These are phyloP conservation scores for Pyropia haitanensis DNA, from an alignment of 23 red algal species.

Conservation along the genomic window DNA sequence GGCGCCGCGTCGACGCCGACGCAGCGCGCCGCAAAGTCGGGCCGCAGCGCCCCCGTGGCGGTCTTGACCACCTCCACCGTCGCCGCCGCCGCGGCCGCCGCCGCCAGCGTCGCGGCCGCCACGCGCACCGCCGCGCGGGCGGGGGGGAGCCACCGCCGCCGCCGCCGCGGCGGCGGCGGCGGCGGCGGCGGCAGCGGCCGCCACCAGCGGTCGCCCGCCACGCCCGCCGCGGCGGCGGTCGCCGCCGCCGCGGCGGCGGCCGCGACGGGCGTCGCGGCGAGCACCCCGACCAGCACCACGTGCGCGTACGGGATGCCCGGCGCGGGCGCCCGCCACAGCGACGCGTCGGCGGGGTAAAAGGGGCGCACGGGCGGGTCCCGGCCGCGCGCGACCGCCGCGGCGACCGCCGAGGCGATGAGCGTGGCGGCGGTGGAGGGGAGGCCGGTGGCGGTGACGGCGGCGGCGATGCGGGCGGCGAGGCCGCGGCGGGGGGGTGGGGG, in stretches of 20 bases:
- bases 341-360: slow-evolving; percentile 35
- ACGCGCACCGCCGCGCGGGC: slow-evolving; percentile 8
- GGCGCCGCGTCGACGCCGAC: slow-evolving; percentile 8
- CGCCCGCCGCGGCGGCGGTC: slow-evolving; percentile 15
- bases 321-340: slow-evolving; percentile 17
- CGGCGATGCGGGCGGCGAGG: too few relatives aligned
- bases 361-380: slow-evolving; percentile 15
- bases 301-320: neutral
- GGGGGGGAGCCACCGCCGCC: too few relatives aligned
- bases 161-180: neutral
- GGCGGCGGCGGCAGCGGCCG: neutral
- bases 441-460: too few relatives aligned
- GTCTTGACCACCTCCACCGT: slow-evolving; percentile 39
- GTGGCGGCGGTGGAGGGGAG: too few relatives aligned
- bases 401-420: too few relatives aligned
- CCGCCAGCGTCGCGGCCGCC: slow-evolving; percentile 20
- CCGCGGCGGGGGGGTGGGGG: too few relatives aligned
- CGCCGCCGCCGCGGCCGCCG: slow-evolving; percentile 16
- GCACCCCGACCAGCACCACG: neutral
- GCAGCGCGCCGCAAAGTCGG: slow-evolving; percentile 46
- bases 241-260: slow-evolving; percentile 8
- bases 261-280: slow-evolving; percentile 9
- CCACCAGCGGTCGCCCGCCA: slow-evolving; percentile 3
- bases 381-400: slow-evolving; percentile 8
- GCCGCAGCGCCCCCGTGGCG: slow-evolving; percentile 46